These are phyloP conservation scores for Citrus cavaleriei DNA, from an alignment of 345 rosid genomes.

Conservation along the genomic window DNA sequence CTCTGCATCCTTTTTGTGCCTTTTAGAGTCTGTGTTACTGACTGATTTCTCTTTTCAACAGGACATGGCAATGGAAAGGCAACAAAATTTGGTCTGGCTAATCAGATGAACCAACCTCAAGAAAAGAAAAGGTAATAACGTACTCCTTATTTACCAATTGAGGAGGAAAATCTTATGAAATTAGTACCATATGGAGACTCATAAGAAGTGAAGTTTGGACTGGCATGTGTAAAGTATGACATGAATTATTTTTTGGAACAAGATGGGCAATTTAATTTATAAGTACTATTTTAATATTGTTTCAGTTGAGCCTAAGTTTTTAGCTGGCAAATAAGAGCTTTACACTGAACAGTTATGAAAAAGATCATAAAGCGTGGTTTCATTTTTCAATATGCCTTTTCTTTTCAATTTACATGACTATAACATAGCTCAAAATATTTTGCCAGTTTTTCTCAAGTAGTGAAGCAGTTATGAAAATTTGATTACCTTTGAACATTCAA, in stretches of 20 bases:
- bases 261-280: background rate
- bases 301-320: background rate
- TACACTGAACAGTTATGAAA: background rate
- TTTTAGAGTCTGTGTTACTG: background rate
- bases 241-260: background rate
- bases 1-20: background rate
- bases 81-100: conserved; percentile 21
- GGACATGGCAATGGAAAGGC: conserved; percentile 35
- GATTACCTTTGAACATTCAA: background rate
- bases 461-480: background rate
- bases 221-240: background rate
- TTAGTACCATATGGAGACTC: background rate
- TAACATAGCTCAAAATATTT: background rate
- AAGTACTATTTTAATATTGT: background rate
- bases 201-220: background rate
- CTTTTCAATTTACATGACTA: background rate
- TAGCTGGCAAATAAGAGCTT: background rate
- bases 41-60: conserved; percentile 18
- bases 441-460: background rate
- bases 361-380: background rate
- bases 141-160: background rate
- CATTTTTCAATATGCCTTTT: background rate
- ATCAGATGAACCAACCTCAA: conserved; percentile 23
- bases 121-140: conserved; percentile 47
- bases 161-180: background rate